Percentiles rank a stretch among this genome's conserved stretches.
These are phyloP conservation scores for Fusarium miscanthi DNA, from an alignment of 2,329 filamentous ascomycete species.

Conservation along the genomic window DNA sequence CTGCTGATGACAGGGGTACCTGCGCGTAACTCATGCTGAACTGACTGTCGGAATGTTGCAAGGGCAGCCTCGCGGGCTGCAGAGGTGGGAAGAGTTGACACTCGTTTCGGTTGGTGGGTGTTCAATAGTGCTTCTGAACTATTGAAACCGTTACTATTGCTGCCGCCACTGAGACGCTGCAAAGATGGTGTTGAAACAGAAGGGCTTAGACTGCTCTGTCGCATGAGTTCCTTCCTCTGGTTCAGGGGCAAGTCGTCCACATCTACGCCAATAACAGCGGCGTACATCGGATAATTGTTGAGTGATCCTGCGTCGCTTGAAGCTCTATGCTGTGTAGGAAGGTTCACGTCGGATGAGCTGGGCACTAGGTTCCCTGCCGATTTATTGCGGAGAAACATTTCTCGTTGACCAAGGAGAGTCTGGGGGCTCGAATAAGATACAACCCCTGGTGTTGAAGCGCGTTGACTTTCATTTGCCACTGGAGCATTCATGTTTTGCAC, in stretches of 20 bases:
- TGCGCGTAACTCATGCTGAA: constrained; percentile 69
- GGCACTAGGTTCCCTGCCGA: constrained; percentile 56
- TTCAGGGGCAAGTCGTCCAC: constrained; percentile 78
- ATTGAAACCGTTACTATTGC: constrained; percentile 46
- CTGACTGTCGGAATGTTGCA: constrained; percentile 73
- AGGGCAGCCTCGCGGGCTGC: constrained; percentile 68
- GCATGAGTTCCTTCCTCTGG: constrained; percentile 72
- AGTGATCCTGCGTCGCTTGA: constrained; percentile 58
- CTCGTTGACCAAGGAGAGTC: constrained; percentile 67
- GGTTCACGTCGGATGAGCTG: constrained; percentile 43
- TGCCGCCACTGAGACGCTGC: constrained; percentile 41
- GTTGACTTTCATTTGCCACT: constrained; percentile 39
- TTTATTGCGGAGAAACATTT: constrained; percentile 64
- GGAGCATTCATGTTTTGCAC: constrained; percentile 35
- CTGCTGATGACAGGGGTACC: constrained; percentile 50
- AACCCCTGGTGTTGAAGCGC: constrained; percentile 56
- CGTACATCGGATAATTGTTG: constrained; percentile 51
- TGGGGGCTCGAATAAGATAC: constrained; percentile 64
- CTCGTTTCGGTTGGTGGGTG: constrained; percentile 66
- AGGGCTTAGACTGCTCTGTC: constrained; percentile 59
- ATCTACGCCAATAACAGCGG: constrained; percentile 53
- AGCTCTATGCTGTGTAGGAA: constrained; percentile 43
- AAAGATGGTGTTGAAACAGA: constrained; percentile 42
- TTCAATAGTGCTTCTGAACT: constrained; percentile 55
- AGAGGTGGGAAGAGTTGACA: constrained; percentile 55